These are phyloP conservation scores for Tricholoma hemisulphureum DNA, from an alignment of 768 basidiomycete genomes.

Conservation along the genomic window DNA sequence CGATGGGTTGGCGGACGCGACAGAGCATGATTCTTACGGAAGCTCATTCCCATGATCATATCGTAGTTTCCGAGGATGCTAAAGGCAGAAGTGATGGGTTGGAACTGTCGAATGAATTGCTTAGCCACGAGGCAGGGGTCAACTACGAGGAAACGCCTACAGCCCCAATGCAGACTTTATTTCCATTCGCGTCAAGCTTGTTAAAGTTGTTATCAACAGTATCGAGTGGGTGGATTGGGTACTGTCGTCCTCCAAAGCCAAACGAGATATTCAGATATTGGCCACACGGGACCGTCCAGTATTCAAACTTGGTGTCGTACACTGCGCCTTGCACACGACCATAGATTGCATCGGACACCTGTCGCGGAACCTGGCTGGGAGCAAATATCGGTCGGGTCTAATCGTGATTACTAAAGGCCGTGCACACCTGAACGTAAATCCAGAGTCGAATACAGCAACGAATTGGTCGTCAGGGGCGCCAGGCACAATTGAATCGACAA, in stretches of 20 bases:
- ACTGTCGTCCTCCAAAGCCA: conserved; percentile 66
- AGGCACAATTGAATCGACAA: conserved; percentile 64
- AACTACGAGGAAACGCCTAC: conserved; percentile 39
- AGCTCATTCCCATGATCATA: conserved; percentile 80
- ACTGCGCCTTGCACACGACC: conserved; percentile 72
- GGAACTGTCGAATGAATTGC: conserved; percentile 53
- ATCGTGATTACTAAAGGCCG: not conserved
- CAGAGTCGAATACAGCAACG: conserved; percentile 74
- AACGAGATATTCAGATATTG: conserved; percentile 71
- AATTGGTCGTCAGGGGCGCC: conserved; percentile 61
- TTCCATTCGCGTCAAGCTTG: conserved; percentile 46
- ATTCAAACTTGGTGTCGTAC: conserved; percentile 52
- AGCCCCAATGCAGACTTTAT: conserved; percentile 62
- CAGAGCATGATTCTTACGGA: conserved; percentile 45
- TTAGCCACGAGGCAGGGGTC: not conserved
- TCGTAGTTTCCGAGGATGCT: conserved; percentile 76
- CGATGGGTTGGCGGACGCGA: not conserved
- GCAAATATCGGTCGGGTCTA: not conserved
- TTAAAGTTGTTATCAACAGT: conserved; percentile 58
- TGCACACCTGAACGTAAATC: conserved; percentile 50
- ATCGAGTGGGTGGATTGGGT: conserved; percentile 76
- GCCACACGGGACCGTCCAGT: conserved; percentile 75
- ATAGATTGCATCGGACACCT: conserved; percentile 78
- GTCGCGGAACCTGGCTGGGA: conserved; percentile 64
- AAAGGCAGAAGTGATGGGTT: conserved; percentile 80